A percentile compares a stretch with the other conserved stretches of the same genome.
These are phyloP conservation scores for Ulota crispa DNA, from an alignment of 225 moss, liverwort and hornwort genomes.

Conservation along the genomic window DNA sequence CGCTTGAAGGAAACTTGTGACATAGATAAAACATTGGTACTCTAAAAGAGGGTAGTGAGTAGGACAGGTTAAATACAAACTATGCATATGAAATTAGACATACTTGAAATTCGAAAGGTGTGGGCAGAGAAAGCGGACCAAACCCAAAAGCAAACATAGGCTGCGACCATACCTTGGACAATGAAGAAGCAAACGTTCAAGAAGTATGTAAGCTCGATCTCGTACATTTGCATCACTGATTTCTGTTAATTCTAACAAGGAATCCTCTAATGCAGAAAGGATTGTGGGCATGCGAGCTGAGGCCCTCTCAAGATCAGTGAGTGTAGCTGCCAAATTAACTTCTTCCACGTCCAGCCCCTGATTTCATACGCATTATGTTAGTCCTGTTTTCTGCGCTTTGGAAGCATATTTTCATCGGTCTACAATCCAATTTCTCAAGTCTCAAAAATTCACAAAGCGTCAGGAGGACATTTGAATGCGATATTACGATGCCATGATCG, in stretches of 20 bases:
- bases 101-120: background rate
- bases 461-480: conserved; percentile 10
- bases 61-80: background rate
- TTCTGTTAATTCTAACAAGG: conserved; percentile 73
- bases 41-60: background rate
- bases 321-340: conserved; percentile 66
- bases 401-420: background rate
- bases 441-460: conserved; percentile 11
- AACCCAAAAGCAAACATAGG: background rate
- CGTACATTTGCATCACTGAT: conserved; percentile 70
- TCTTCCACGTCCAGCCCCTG: conserved; percentile 65
- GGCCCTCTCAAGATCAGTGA: conserved; percentile 85
- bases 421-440: conserved; percentile 5
- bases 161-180: conserved; percentile 73
- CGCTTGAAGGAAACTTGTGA: background rate
- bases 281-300: conserved; percentile 92
- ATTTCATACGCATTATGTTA: conserved; percentile 30
- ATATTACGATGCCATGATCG: conserved; percentile 15
- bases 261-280: conserved; percentile 84
- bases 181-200: conserved; percentile 87
- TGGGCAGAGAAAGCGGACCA: conserved; percentile 4
- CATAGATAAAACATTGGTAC: conserved; percentile 9
- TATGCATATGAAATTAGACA: conserved; percentile 10
- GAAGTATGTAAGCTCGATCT: conserved; percentile 81
- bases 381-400: conserved; percentile 2